Conservation (phyloP, 83 land plant genomes). For the Diphasiastrum complanatum region DNA sequence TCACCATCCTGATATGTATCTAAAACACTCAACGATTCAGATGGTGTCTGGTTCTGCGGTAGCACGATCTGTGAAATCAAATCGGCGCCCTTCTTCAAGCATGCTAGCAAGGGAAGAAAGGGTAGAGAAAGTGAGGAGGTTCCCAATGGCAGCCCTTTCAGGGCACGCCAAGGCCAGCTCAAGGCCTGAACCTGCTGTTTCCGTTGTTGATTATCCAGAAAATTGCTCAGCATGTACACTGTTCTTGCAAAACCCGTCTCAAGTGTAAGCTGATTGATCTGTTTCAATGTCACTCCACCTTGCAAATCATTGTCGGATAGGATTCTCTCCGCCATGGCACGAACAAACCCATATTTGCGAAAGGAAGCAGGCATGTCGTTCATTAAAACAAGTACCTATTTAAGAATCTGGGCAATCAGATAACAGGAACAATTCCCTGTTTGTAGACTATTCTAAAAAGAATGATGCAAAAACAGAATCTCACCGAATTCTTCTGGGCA, state of each 20-base stretch:
- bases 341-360: slow-evolving; percentile 52
- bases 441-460: too few species aligned
- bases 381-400: slow-evolving; percentile 49
- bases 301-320: slow-evolving; percentile 38
- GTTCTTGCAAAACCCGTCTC: slow-evolving; percentile 53
- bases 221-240: slow-evolving; percentile 32
- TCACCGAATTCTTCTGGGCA: too few species aligned
- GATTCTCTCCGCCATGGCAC: slow-evolving; percentile 53
- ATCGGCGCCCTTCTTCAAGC: too few species aligned
- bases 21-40: too few species aligned
- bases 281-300: slow-evolving; percentile 31
- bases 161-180: slow-evolving; percentile 27
- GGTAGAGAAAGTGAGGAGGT: slow-evolving; percentile 10
- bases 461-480: too few species aligned
- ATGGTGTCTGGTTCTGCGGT: too few species aligned
- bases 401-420: too few species aligned
- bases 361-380: slow-evolving; percentile 59
- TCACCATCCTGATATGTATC: too few species aligned
- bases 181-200: slow-evolving; percentile 11
- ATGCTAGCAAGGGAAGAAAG: neutral
- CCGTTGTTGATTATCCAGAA: slow-evolving; percentile 31
- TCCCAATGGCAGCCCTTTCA: neutral
- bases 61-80: neutral
- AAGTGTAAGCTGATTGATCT: slow-evolving; percentile 45
- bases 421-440: too few species aligned